These are phyloP conservation scores for Usnea hakonensis DNA, from an alignment of 495 filamentous ascomycete genomes.

Conservation along the genomic window DNA sequence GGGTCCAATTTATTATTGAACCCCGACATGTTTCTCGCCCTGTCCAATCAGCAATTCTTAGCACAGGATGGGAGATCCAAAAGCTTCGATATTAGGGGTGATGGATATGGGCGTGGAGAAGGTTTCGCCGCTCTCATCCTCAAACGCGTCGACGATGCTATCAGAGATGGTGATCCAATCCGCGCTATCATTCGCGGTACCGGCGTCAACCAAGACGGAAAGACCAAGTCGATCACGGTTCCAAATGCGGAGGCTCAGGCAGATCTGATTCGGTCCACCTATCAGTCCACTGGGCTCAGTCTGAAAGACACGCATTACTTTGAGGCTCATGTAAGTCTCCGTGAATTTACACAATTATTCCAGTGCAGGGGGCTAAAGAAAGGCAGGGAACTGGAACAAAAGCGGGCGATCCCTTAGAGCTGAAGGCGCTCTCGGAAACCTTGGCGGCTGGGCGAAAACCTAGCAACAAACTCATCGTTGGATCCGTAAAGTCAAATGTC, in stretches of 20 bases:
- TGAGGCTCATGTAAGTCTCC: constrained; percentile 26
- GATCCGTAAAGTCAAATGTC: constrained; percentile 39
- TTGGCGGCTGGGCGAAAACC: constrained; percentile 31
- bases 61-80: constrained; percentile 25
- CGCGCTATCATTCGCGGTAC: constrained; percentile 28
- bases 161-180: constrained; percentile 37
- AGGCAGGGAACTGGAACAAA: constrained; percentile 23
- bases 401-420: constrained; percentile 33
- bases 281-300: constrained; percentile 31
- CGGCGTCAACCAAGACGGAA: constrained; percentile 45
- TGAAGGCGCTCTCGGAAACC: constrained; percentile 29
- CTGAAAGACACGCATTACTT: constrained; percentile 38
- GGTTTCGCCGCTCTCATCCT: constrained; percentile 35
- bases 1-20: constrained; percentile 22
- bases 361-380: not conserved
- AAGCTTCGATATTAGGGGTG: constrained; percentile 36
- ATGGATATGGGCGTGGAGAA: constrained; percentile 35
- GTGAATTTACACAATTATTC: not conserved
- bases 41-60: constrained; percentile 24
- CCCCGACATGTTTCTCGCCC: constrained; percentile 8
- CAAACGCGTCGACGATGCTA: constrained; percentile 30
- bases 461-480: constrained; percentile 22
- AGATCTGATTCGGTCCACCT: constrained; percentile 38
- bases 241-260: constrained; percentile 36
- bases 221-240: constrained; percentile 36